A percentile compares a stretch with the other conserved stretches of the same genome.
phyloP scores from a whole-genome alignment of 2,329 filamentous ascomycete species.

The Cucurbitaria berberidis region DNA sequence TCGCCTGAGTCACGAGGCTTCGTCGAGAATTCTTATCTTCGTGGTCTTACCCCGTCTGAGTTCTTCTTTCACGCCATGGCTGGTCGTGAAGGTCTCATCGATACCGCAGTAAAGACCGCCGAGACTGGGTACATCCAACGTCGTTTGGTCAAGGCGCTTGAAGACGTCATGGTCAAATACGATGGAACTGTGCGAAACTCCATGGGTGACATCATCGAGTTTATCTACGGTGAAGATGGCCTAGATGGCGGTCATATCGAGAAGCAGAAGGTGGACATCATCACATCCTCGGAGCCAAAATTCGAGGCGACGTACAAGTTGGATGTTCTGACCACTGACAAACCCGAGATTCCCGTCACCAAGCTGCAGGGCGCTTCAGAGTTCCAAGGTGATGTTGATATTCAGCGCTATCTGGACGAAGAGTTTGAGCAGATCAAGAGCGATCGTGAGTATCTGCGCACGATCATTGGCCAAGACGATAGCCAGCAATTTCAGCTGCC shows the following conservation, averaged over 20 bases:
- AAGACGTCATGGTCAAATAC: conserved; percentile 97
- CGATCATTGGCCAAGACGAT: conserved; percentile 69
- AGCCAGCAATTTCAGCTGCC: conserved; percentile 90
- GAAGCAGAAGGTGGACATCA: conserved; percentile 86
- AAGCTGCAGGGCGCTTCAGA: conserved; percentile 86
- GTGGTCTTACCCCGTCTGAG: conserved; percentile 91
- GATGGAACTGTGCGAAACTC: conserved; percentile 98
- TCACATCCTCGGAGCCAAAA: conserved; percentile 76
- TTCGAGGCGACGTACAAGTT: conserved; percentile 85
- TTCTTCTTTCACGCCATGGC: conserved; percentile 99
- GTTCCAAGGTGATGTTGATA: conserved; percentile 83
- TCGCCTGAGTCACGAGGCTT: conserved; percentile 96
- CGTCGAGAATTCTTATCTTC: conserved; percentile 97
- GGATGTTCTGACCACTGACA: conserved; percentile 80
- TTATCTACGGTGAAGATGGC: conserved; percentile 96
- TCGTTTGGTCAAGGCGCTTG: conserved; percentile 95
- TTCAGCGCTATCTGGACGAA: conserved; percentile 83
- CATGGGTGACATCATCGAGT: conserved; percentile 93
- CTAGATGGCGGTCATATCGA: conserved; percentile 93
- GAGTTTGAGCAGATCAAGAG: conserved; percentile 80
- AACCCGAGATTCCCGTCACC: conserved; percentile 67
- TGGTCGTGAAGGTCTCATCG: conserved; percentile 98
- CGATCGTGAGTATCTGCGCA: conserved; percentile 78
- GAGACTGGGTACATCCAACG: conserved; percentile 99
- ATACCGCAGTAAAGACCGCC: conserved; percentile 98